These are phyloP conservation scores for Kwoniella mangroviensis DNA, from an alignment of 768 basidiomycete species.

Conservation along the genomic window DNA sequence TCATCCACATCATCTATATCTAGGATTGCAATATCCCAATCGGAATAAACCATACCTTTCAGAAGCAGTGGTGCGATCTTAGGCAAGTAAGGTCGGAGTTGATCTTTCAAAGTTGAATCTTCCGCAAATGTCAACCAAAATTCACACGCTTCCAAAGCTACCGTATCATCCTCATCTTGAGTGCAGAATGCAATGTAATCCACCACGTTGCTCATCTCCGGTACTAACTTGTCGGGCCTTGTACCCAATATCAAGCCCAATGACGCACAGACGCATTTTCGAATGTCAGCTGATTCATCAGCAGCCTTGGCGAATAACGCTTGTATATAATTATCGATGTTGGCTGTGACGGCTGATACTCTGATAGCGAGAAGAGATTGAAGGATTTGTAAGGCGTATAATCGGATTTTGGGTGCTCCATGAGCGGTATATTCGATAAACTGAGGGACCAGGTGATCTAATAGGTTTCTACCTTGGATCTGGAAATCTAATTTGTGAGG, in stretches of 20 bases:
- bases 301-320: conserved; percentile 93
- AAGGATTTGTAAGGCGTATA: conserved; percentile 89
- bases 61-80: conserved; percentile 93
- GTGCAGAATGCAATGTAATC: conserved; percentile 99
- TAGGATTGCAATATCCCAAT: conserved; percentile 92
- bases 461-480: conserved; percentile 86
- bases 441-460: conserved; percentile 96
- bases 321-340: conserved; percentile 92
- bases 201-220: conserved; percentile 91
- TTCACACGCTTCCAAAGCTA: conserved; percentile 95
- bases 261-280: conserved; percentile 93
- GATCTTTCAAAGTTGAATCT: conserved; percentile 81
- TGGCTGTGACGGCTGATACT: conserved; percentile 82
- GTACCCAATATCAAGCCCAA: conserved; percentile 90
- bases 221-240: conserved; percentile 93
- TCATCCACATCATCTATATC: conserved; percentile 89
- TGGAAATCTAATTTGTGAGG: conserved; percentile 93
- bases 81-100: conserved; percentile 81
- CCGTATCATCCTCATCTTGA: conserved; percentile 94
- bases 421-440: conserved; percentile 89
- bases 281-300: conserved; percentile 90
- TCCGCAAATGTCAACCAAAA: conserved; percentile 99
- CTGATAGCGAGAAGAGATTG: conserved; percentile 89
- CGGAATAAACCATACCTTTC: conserved; percentile 96
- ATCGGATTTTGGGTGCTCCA: conserved; percentile 82